Percentiles rank a stretch among this genome's conserved stretches.
Evolutionary conservation across 148 eudicot genomes (phyloP).

Genomic region (Spergularia marina): DNA sequence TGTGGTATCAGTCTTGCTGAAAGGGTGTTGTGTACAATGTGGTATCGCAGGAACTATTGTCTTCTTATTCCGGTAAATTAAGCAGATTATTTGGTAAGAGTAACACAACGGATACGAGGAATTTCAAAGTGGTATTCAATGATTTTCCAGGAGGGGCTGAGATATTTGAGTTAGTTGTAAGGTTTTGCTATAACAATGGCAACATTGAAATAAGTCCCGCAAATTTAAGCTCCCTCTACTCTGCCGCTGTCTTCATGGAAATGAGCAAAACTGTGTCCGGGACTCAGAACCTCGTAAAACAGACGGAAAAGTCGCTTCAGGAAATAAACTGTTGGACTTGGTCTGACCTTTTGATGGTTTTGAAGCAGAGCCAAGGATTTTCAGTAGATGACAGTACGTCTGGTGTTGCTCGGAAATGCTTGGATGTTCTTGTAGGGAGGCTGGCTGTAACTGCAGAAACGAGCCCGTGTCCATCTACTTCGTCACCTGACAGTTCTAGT

Average conservation of each 20-base stretch:
- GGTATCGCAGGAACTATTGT: constrained; percentile 50
- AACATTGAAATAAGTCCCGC: constrained; percentile 36
- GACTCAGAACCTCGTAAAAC: constrained; percentile 45
- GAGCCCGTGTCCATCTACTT: constrained; percentile 58
- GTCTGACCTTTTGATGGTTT: constrained; percentile 58
- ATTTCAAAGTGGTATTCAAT: constrained; percentile 59
- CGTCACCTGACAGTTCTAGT: constrained; percentile 65
- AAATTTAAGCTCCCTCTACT: constrained; percentile 37
- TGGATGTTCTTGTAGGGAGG: constrained; percentile 53
- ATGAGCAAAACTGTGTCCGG: constrained; percentile 44
- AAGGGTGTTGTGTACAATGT: constrained; percentile 6
- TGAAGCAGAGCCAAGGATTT: constrained; percentile 49
- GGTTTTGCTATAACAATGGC: constrained; percentile 73
- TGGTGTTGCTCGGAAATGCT: constrained; percentile 36
- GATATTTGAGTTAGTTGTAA: constrained; percentile 57
- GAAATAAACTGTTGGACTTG: constrained; percentile 58
- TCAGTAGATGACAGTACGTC: constrained; percentile 23
- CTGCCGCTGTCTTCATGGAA: constrained; percentile 61
- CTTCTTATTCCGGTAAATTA: constrained; percentile 52
- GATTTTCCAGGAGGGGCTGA: constrained; percentile 75
- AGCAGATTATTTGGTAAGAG: constrained; percentile 47
- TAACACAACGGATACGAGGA: constrained; percentile 30
- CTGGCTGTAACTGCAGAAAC: constrained; percentile 49
- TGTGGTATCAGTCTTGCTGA: not conserved
- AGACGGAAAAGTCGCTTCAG: constrained; percentile 47